Percentiles rank a stretch among this genome's conserved stretches.
Evolutionary conservation across 176 grass and related monocot genomes (phyloP).

Genomic region (Tillandsia leiboldiana): DNA sequence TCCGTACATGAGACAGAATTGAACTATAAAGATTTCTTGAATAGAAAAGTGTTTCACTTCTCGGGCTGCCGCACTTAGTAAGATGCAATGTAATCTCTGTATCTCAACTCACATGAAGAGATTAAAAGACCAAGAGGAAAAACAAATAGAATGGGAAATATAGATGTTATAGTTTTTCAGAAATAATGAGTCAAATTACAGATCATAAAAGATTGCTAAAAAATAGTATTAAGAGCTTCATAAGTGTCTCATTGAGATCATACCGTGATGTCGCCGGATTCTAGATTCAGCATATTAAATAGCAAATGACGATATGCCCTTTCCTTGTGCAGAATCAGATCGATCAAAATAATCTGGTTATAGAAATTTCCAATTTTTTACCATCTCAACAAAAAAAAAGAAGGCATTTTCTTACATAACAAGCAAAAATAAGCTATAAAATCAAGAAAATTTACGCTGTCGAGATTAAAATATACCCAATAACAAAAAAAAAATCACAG

Average conservation of each 20-base stretch:
- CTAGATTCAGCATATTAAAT: conserved; percentile 67
- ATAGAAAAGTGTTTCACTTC: no score
- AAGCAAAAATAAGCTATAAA: neutral
- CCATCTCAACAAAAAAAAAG: neutral
- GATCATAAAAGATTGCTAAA: no score
- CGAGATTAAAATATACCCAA: neutral
- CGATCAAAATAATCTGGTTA: conserved; percentile 83
- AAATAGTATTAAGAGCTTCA: no score
- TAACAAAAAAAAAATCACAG: no score
- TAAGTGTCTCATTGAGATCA: no score
- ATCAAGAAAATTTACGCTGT: neutral
- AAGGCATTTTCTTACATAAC: neutral
- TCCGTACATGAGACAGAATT: no score
- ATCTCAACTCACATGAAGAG: neutral
- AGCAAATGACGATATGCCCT: conserved; percentile 79
- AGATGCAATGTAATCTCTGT: neutral
- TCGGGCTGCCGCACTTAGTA: neutral
- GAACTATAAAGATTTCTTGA: no score
- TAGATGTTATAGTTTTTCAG: neutral
- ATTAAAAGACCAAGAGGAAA: neutral
- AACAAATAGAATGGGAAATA: neutral
- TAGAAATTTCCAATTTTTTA: neutral
- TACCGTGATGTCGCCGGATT: conserved; percentile 54
- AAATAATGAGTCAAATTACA: no score
- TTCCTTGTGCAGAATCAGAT: conserved; percentile 84